Evolutionary conservation across 495 filamentous ascomycete species (phyloP).

Genomic region (Aspergillus homomorphus): DNA sequence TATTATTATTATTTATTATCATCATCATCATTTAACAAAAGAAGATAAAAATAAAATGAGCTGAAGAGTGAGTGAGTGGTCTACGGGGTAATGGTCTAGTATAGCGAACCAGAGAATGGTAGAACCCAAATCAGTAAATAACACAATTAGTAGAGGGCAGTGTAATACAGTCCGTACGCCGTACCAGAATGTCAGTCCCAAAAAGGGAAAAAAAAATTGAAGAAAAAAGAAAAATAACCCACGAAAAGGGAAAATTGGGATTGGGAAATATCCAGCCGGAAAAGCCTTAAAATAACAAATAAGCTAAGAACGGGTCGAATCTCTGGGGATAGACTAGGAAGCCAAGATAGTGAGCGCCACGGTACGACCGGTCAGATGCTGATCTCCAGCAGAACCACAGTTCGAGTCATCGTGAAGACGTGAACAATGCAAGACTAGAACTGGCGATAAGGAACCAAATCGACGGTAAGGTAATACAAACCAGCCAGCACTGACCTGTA

Average conservation of each 20-base stretch:
- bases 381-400: conserved; percentile 8
- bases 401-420: neutral
- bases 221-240: conserved; percentile 13
- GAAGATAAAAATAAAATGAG: conserved; percentile 2
- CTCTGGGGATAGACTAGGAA: conserved; percentile 15
- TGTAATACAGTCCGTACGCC: neutral
- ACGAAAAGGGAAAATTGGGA: conserved; percentile 4
- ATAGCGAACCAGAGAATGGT: neutral
- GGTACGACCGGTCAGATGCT: conserved; percentile 23
- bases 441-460: neutral
- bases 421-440: neutral
- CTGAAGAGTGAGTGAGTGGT: conserved; percentile 2
- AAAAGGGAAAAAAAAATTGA: conserved; percentile 9
- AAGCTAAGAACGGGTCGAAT: conserved; percentile 22
- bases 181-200: neutral
- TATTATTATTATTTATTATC: too few species aligned
- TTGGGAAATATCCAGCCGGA: conserved; percentile 3
- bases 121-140: neutral
- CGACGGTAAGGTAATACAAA: neutral
- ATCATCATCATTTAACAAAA: conserved; percentile 5
- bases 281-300: conserved; percentile 14
- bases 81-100: neutral
- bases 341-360: conserved; percentile 14
- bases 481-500: too few species aligned
- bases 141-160: neutral